A percentile compares a stretch with the other conserved stretches of the same genome.
Conservation (phyloP, 495 filamentous ascomycete species). For the Neurospora sp. region DNA sequence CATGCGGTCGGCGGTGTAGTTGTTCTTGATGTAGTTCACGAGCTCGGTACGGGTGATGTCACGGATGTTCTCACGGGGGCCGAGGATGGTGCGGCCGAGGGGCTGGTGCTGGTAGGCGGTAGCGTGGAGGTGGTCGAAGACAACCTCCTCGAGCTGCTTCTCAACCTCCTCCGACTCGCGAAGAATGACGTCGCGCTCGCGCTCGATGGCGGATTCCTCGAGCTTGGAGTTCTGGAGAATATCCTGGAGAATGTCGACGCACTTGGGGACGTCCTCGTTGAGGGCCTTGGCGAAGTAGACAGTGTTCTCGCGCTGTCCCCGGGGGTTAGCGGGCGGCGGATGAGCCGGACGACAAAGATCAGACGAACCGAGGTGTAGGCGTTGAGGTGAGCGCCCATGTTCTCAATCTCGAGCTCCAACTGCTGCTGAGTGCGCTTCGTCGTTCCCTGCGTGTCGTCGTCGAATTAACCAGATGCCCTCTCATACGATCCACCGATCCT, state of each 20-base stretch:
- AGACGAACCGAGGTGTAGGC: constrained; percentile 93
- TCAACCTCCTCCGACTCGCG: constrained; percentile 99
- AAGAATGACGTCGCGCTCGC: constrained; percentile 95
- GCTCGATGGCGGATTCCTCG: constrained; percentile 82
- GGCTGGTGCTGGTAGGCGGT: constrained; percentile 95
- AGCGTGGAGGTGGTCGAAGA: constrained; percentile 98
- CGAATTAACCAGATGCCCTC: not conserved
- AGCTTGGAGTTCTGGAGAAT: constrained; percentile 99
- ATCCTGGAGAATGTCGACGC: constrained; percentile 95
- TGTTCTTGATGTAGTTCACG: constrained; percentile 91
- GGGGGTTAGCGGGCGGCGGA: constrained; percentile 24
- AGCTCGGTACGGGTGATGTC: constrained; percentile 88
- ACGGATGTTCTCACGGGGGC: constrained; percentile 95
- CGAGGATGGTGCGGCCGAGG: constrained; percentile 93
- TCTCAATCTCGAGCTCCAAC: constrained; percentile 98
- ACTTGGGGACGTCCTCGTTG: constrained; percentile 90
- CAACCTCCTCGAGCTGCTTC: constrained; percentile 98
- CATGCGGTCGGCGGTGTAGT: constrained; percentile 99
- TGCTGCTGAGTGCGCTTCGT: constrained; percentile 87
- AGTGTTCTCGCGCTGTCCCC: constrained; percentile 81
- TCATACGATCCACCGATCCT: not conserved
- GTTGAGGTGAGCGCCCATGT: constrained; percentile 99
- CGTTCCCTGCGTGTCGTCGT: constrained; percentile 55
- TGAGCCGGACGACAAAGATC: constrained; percentile 15
- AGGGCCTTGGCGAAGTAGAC: constrained; percentile 99